phyloP scores from a whole-genome alignment of 2,329 filamentous ascomycete genomes.

The Exophiala mesophila region DNA sequence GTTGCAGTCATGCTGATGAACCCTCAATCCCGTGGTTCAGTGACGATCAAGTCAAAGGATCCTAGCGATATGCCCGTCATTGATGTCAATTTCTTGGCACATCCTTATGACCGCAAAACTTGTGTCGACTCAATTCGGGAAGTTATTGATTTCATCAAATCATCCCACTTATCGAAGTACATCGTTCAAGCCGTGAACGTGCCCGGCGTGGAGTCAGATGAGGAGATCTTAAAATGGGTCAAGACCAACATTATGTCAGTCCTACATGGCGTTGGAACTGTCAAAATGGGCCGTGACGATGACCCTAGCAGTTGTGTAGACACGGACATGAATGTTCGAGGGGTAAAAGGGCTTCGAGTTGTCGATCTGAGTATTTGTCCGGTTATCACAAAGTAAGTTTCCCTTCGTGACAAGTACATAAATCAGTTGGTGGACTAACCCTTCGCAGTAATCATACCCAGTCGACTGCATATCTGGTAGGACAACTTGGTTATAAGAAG shows the following conservation, averaged over 20 bases:
- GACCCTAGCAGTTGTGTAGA: conserved; percentile 46
- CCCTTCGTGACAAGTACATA: too few relatives aligned
- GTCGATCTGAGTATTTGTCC: conserved; percentile 42
- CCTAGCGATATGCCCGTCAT: conserved; percentile 48
- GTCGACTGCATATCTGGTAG: conserved; percentile 51
- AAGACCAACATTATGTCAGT: conserved; percentile 41
- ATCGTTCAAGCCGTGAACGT: conserved; percentile 38
- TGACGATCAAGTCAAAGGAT: conserved; percentile 50
- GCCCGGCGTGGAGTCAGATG: conserved; percentile 47
- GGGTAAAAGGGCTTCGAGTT: conserved; percentile 35
- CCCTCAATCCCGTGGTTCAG: conserved; percentile 49
- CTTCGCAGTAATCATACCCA: conserved; percentile 46
- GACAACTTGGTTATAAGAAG: conserved; percentile 48
- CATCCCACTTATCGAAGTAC: conserved; percentile 41
- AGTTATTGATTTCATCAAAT: conserved; percentile 36
- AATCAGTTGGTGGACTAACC: background rate
- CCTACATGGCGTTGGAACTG: conserved; percentile 54
- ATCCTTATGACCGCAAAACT: conserved; percentile 51
- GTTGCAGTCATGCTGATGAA: conserved; percentile 46
- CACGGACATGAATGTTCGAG: conserved; percentile 34
- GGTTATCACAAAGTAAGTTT: conserved; percentile 30
- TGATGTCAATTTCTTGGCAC: conserved; percentile 49
- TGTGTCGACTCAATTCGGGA: conserved; percentile 47
- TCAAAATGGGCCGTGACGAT: conserved; percentile 50
- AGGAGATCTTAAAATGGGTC: conserved; percentile 49